These are phyloP conservation scores for Chlorella sp. DNA, from an alignment of 139 green algal genomes.

Conservation along the genomic window DNA sequence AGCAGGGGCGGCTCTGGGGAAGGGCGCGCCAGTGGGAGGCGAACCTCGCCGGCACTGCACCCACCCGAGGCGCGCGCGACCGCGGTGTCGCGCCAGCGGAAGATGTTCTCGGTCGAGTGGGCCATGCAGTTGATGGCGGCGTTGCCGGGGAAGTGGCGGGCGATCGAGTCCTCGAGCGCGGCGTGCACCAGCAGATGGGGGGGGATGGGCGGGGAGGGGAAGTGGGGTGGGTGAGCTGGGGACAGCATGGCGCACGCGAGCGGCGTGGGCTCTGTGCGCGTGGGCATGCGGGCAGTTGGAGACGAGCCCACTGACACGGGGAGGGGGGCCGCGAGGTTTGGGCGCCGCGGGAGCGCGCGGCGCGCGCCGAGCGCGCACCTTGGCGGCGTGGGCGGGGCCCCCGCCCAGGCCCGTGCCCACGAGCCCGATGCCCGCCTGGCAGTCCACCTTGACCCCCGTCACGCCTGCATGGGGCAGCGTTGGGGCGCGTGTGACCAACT, in stretches of 20 bases:
- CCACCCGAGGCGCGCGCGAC: slow-evolving; percentile 32
- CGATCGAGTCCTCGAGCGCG: slow-evolving; percentile 79
- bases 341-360: too few relatives aligned
- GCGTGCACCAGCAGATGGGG: slow-evolving; percentile 51
- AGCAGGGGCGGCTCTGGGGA: too few relatives aligned
- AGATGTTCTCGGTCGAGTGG: slow-evolving; percentile 96
- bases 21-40: too few relatives aligned
- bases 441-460: slow-evolving; percentile 95
- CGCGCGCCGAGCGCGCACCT: too few relatives aligned
- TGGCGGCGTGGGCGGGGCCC: slow-evolving; percentile 51
- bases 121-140: slow-evolving; percentile 99
- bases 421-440: slow-evolving; percentile 73
- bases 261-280: too few relatives aligned
- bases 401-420: slow-evolving; percentile 57
- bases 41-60: too few relatives aligned
- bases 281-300: too few relatives aligned
- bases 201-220: too few relatives aligned
- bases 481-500: neutral
- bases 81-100: slow-evolving; percentile 38
- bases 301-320: too few relatives aligned
- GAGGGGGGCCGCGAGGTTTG: too few relatives aligned
- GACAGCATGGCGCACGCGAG: too few relatives aligned
- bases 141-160: slow-evolving; percentile 72
- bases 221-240: too few relatives aligned
- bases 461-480: slow-evolving; percentile 57